Base-by-base conservation (phyloP, 345 rosid species). In the Eucalyptus melliodora region DNA sequence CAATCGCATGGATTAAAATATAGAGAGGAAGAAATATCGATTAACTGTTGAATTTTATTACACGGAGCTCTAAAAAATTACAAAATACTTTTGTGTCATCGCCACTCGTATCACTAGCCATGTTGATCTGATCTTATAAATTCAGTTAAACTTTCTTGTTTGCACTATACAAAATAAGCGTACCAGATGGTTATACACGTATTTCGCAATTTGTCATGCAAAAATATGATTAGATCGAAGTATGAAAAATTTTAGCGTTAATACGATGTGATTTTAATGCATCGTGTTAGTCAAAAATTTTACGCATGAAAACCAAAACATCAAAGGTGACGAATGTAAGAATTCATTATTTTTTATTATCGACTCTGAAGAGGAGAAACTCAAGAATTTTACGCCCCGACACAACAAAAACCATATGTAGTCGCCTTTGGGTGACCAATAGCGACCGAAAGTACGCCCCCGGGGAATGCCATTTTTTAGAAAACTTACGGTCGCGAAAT, bases 91-190 rank as follows among this genome's bases (percentile, higher is more conserved):
- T 67, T 4, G 77, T 4, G 3, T 7, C 62, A 56, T 56, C 13
- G 0, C 0, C 13, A 24, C 13, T 56, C 5, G 0, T 8, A 67
- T 67, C 21, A 16, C 40, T 31, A 3, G 40, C 1, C 11, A 67
- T 67, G 4, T 67, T 1, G 3, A 67, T n/a, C 0, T n/a, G 10
- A 67, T n/a, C 2, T 15, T 15, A n/a, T 15, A 67, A n/a, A 15
- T 67, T 34, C 1, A n/a, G 1, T 67, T n/a, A 16, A 16, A 16
- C 40, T 8, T 31, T n/a, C 6, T 67, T 16, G 1, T 65, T 65
- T 65, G 16, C 72, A 30, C 31, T 4, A 1, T 8, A 31, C 1
- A 4, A 1, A 67, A 67, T 65, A n/a, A n/a, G 11, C 1, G 47
- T 45, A 45, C 47, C 47, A 45, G 0, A 8, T 0, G 40, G 4